These are phyloP conservation scores for Tulasnella sp. DNA, from an alignment of 768 basidiomycete species.

Conservation along the genomic window DNA sequence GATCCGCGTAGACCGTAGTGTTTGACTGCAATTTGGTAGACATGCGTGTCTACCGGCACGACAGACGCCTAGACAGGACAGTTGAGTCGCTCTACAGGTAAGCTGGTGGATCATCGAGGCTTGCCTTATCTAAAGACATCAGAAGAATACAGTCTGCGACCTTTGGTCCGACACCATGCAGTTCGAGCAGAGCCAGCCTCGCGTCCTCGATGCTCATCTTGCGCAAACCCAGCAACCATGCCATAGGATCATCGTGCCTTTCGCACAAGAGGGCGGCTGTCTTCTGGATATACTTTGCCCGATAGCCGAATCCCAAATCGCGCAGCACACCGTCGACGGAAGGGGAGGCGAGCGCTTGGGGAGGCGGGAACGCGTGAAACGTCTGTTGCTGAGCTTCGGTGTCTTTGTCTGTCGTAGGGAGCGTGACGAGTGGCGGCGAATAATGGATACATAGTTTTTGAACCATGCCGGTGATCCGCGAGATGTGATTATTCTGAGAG, in stretches of 20 bases:
- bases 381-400: constrained; percentile 23
- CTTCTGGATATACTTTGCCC: constrained; percentile 77
- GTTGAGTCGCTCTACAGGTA: neutral
- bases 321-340: constrained; percentile 56
- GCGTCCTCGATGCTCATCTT: constrained; percentile 42
- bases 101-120: constrained; percentile 14
- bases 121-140: constrained; percentile 86
- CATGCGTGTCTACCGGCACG: constrained; percentile 93
- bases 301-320: constrained; percentile 86
- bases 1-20: constrained; percentile 55
- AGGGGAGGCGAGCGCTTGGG: constrained; percentile 49
- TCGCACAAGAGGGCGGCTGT: constrained; percentile 68
- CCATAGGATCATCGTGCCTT: constrained; percentile 40
- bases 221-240: constrained; percentile 50
- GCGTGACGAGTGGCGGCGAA: constrained; percentile 53
- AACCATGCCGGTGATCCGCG: constrained; percentile 89
- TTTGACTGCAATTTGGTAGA: constrained; percentile 77
- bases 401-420: constrained; percentile 29
- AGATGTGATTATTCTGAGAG: constrained; percentile 93
- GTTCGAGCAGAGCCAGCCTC: constrained; percentile 61
- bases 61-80: constrained; percentile 28
- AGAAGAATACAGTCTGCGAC: constrained; percentile 91
- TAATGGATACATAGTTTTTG: constrained; percentile 68
- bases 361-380: constrained; percentile 81
- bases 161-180: constrained; percentile 89